Conservation (phyloP, 2,329 filamentous ascomycete species). For the Hypoxylon sp. region DNA sequence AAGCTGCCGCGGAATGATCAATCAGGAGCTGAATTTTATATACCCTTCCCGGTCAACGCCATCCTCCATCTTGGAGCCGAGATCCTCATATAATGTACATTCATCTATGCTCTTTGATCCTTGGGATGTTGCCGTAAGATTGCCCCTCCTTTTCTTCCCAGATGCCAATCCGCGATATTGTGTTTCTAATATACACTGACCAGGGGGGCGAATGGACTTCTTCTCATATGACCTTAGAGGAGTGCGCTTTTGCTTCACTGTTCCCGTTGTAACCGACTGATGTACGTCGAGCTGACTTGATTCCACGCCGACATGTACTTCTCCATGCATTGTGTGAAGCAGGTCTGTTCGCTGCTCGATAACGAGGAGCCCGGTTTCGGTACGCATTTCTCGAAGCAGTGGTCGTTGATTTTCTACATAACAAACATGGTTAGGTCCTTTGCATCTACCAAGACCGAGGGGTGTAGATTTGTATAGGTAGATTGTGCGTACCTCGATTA, state of each 20-base stretch:
- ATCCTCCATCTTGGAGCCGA: constrained; percentile 12
- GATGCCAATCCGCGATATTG: constrained; percentile 4
- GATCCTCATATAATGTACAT: constrained; percentile 39
- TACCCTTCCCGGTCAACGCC: constrained; percentile 18
- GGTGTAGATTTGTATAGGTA: constrained; percentile 1
- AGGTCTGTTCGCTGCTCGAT: constrained; percentile 72
- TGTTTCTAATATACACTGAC: constrained; percentile 22
- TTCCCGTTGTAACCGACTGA: constrained; percentile 69
- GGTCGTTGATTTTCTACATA: constrained; percentile 77
- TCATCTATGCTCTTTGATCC: constrained; percentile 31
- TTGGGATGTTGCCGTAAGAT: constrained; percentile 13
- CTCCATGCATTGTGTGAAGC: constrained; percentile 80
- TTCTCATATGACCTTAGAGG: neutral
- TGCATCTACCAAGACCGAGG: neutral
- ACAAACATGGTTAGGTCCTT: constrained; percentile 11
- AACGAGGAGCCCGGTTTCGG: constrained; percentile 73
- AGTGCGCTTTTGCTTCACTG: constrained; percentile 38
- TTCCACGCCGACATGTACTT: constrained; percentile 88
- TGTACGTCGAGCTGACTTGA: constrained; percentile 73
- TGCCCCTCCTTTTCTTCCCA: constrained; percentile 5
- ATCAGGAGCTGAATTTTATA: constrained; percentile 31
- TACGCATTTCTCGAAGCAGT: constrained; percentile 82
- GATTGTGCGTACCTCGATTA: constrained; percentile 69
- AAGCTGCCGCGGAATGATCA: constrained; percentile 27
- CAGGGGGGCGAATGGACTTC: constrained; percentile 2